A percentile compares a stretch with the other conserved stretches of the same genome.
Evolutionary conservation across 306 rosid genomes (phyloP).

Genomic region (Cicer bijugum): DNA sequence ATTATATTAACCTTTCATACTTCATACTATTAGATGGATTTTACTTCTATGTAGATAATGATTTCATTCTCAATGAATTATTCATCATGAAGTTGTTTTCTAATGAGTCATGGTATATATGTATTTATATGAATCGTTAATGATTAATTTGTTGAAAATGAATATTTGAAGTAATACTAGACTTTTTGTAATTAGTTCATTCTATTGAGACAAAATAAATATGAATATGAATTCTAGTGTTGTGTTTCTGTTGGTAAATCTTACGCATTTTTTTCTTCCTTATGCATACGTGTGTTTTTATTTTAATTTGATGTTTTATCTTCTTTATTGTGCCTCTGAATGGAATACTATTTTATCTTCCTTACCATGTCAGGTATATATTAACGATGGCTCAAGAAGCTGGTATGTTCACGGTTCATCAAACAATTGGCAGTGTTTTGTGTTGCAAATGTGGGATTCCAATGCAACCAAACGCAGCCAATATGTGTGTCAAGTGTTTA

Average conservation of each 20-base stretch:
- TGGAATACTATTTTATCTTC: background rate
- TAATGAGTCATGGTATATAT: too few species aligned
- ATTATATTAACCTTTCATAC: too few species aligned
- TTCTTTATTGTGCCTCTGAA: background rate
- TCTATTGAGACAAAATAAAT: background rate
- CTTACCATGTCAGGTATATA: background rate
- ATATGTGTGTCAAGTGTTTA: conserved; percentile 30
- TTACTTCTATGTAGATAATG: too few species aligned
- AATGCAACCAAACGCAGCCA: conserved; percentile 35
- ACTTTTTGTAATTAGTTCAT: background rate
- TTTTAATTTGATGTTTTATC: background rate
- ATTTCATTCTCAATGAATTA: too few species aligned
- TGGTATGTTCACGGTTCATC: conserved; percentile 19
- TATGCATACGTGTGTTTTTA: background rate
- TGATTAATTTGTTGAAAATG: too few species aligned
- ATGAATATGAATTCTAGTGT: background rate
- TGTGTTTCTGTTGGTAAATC: background rate
- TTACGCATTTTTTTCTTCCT: background rate
- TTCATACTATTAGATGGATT: too few species aligned
- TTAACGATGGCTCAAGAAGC: conserved; percentile 8
- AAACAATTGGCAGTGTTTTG: conserved; percentile 18
- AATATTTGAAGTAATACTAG: too few species aligned
- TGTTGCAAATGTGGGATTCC: conserved; percentile 32
- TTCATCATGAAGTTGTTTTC: too few species aligned
- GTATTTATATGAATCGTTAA: too few species aligned